Conservation (phyloP, 2,329 filamentous ascomycete species). For the Xylaria sp. region DNA sequence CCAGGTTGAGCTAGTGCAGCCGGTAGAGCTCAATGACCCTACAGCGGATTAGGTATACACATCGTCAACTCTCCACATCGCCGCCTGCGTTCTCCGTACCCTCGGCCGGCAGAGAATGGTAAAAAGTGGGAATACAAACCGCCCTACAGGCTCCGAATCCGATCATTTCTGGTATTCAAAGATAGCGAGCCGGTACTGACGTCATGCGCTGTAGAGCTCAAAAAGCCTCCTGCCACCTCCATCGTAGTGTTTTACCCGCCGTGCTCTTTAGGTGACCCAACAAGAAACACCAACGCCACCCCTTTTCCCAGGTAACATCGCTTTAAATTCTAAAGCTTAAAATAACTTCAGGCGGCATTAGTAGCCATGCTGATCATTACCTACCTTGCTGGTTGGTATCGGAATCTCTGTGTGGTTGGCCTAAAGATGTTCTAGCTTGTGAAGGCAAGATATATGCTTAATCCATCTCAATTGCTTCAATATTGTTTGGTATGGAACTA, state of each 20-base stretch:
- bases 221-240: background rate
- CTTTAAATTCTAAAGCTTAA: background rate
- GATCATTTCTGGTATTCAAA: background rate
- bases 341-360: background rate
- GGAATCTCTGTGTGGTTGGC: background rate
- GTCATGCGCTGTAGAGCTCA: background rate
- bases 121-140: no score
- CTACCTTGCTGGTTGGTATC: background rate
- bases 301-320: no score
- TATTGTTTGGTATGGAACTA: background rate
- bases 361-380: background rate
- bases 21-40: background rate
- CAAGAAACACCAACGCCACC: background rate
- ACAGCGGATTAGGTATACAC: background rate
- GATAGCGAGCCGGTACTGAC: background rate
- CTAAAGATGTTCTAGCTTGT: no score
- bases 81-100: background rate
- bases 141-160: no score
- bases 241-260: background rate
- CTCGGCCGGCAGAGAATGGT: no score
- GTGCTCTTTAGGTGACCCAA: background rate
- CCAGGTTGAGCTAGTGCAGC: background rate
- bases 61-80: background rate
- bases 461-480: background rate
- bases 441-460: background rate